Evolutionary conservation across 1,284 basidiomycete genomes (phyloP), one percentile per base, ranked within the genome.

Genomic region (Trametes hirsuta): DNA sequence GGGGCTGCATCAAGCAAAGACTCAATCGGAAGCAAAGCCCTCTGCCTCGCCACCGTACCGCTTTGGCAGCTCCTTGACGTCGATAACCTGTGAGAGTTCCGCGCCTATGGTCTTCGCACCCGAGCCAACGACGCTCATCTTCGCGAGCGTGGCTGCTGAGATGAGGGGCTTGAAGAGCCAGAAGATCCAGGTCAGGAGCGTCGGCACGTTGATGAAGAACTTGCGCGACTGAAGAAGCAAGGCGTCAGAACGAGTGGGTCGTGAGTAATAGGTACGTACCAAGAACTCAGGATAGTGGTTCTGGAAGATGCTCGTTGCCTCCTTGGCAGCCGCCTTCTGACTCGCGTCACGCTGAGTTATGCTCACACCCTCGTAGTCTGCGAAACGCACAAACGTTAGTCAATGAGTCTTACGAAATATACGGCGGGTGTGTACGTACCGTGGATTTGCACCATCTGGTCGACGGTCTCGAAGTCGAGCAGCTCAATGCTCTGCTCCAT

Each of bases 121-220:
- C 37, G 79, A 79, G 40, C 90, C 90, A n/a, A 91, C 86, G 18
- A 92, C 86, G 45, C 78, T 77, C 86, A 93, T 90, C 79, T 93
- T 93, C 12, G 86, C 85, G 25, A 91, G 71, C 14, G 90, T 91
- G 41, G 82, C 81, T 5, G 87, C 74, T 2, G 91, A 83, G 11
- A 93, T 72, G 63, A 93, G 70, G 0, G 90, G 81, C 71, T 88
- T 92, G 79, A 92, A 91, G n/a, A 85, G 68, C 89, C 88, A 91
- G 76, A 91, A 93, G 59, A 93, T 81, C 90, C 90, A 93, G 37
- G 84, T 82, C 65, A 91, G 78, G 59, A 89, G 70, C 2, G 82
- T 81, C 0, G 91, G 90, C 14, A 93, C 88, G 67, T 91, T 91
- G 68, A 93, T 79, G 69, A 93, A 92, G 76, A 87, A 90, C 71